Conservation (phyloP, 2,329 filamentous ascomycete genomes). For the Pestalotiopsis fici region DNA sequence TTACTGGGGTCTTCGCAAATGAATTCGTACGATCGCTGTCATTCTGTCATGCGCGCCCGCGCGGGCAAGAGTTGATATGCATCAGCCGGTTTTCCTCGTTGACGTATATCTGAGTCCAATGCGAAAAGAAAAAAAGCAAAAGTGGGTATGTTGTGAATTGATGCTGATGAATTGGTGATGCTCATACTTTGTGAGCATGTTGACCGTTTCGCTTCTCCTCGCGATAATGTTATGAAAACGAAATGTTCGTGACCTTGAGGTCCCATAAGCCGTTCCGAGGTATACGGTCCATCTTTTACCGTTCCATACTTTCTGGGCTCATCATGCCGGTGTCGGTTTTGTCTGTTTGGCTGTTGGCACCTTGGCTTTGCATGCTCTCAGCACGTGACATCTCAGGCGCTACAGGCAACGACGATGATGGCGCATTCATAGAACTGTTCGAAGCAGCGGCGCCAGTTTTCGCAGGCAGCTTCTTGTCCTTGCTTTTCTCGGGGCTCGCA, state of each 20-base stretch:
- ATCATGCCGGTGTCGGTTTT: slow-evolving; percentile 78
- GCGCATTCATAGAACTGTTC: slow-evolving; percentile 33
- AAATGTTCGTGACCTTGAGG: slow-evolving; percentile 7
- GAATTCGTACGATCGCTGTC: neutral
- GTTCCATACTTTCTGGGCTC: slow-evolving; percentile 77
- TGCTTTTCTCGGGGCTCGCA: slow-evolving; percentile 37
- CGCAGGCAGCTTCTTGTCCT: slow-evolving; percentile 53
- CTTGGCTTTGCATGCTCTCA: slow-evolving; percentile 51
- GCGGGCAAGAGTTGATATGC: neutral
- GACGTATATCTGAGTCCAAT: neutral
- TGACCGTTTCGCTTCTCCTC: neutral
- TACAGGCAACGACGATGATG: slow-evolving; percentile 37
- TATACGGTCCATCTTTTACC: slow-evolving; percentile 22
- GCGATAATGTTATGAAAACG: neutral
- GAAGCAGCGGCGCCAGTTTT: slow-evolving; percentile 32
- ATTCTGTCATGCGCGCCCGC: neutral
- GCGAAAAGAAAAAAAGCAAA: neutral
- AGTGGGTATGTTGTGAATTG: neutral
- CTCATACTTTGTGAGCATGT: neutral
- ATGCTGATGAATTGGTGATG: neutral
- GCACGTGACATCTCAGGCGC: slow-evolving; percentile 57
- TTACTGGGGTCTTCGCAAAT: neutral
- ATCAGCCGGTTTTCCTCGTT: neutral
- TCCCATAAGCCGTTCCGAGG: slow-evolving; percentile 9
- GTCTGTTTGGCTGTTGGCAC: slow-evolving; percentile 64